These are phyloP conservation scores for Pythium vanterpoolii DNA, from an alignment of 352 stramenopile genomes.

Conservation along the genomic window DNA sequence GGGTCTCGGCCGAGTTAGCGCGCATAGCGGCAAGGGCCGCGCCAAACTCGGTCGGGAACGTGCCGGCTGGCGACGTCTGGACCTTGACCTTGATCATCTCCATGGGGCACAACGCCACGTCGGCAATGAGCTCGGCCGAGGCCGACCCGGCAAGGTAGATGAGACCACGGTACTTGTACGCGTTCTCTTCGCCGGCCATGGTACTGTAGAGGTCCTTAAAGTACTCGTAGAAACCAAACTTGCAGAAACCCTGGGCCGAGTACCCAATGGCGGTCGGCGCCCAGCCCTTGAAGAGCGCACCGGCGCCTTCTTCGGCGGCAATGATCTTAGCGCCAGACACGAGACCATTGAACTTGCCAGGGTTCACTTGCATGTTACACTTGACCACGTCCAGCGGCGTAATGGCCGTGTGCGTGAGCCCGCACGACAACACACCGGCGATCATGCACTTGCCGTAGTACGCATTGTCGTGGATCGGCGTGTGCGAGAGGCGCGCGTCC, in stretches of 20 bases:
- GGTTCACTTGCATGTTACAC: constrained; percentile 94
- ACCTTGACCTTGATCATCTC: constrained; percentile 96
- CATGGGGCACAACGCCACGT: constrained; percentile 93
- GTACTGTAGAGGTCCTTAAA: constrained; percentile 94
- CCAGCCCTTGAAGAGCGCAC: constrained; percentile 90
- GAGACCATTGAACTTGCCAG: constrained; percentile 81
- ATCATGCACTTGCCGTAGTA: constrained; percentile 96
- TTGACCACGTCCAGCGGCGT: constrained; percentile 93
- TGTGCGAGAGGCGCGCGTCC: constrained; percentile 79
- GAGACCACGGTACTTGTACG: constrained; percentile 90
- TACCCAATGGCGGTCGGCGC: constrained; percentile 91
- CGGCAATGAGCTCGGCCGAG: constrained; percentile 93
- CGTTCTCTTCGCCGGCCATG: constrained; percentile 89
- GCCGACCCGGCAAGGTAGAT: constrained; percentile 92
- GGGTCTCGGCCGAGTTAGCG: constrained; percentile 81
- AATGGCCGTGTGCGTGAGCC: constrained; percentile 91
- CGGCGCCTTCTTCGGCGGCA: constrained; percentile 78
- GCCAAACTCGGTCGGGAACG: constrained; percentile 88
- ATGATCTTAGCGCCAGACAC: constrained; percentile 83
- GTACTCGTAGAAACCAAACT: constrained; percentile 95
- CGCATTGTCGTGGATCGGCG: constrained; percentile 78
- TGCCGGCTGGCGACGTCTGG: constrained; percentile 87
- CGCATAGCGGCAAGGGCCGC: constrained; percentile 87
- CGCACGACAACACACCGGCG: constrained; percentile 90
- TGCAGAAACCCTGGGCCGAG: constrained; percentile 87